Evolutionary conservation across 23 red algal genomes (phyloP), one percentile per base, ranked within the genome.

Genomic region (Chondrus crispus): DNA sequence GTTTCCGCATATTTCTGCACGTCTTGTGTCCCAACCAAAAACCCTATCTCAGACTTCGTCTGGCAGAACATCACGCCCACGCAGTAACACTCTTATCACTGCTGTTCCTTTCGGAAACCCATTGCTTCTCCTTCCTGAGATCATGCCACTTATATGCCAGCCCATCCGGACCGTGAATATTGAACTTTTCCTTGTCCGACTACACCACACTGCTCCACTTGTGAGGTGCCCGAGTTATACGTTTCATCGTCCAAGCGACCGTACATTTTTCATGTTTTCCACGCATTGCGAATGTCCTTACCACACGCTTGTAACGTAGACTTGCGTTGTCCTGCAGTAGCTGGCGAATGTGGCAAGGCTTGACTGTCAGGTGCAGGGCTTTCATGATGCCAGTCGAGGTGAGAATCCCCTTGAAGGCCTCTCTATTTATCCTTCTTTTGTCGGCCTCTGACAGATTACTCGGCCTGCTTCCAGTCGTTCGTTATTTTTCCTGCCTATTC

Each of bases 121-220:
- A 57, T 57, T 57, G 52, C 52, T 57, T 22, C 14, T 57, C 52
- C 22, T 57, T 57, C 22, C 52, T 14, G 22, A 57, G 52, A 38
- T 76, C 71, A 76, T 76, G 5, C 71, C 28, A 76, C 43, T 46
- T 76, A 38, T 76, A 76, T 24, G 71, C 28, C 5, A 76, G 43
- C 4, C 71, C 28, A 38, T 76, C 71, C 43, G 4, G 37, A 40
- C 44, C 71, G 43, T 76, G 30, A 8, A 76, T 28, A 76, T 76
- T 76, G 19, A 76, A 37, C 39, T 43, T 76, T 76, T 72, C 43
- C 43, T 76, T 38, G 43, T 76, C 71, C 28, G 71, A 76, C 71
- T 38, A 76, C 30, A 76, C 71, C 30, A 76, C 6, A 8, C 39
- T 43, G 28, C 28, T 38, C 71, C 71, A 76, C 44, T 76, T 76